Percentiles rank a stretch among this genome's conserved stretches.
Conservation (phyloP, 805 yeast genomes). For the Barnettozyma sp. region DNA sequence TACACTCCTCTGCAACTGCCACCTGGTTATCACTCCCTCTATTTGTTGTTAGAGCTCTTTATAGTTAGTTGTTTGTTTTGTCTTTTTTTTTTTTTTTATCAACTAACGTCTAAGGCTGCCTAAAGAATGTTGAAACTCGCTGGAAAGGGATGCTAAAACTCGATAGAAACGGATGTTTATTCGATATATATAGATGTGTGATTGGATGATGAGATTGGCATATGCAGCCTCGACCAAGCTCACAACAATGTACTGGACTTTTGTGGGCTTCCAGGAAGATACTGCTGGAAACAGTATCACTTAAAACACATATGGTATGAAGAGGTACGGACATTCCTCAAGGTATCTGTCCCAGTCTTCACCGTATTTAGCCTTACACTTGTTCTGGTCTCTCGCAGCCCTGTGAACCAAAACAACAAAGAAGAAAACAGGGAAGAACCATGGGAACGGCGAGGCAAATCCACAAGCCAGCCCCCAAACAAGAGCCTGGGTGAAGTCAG, state of each 20-base stretch:
- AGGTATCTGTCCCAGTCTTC: constrained; percentile 87
- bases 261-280: no score
- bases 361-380: constrained; percentile 85
- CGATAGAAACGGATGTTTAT: no score
- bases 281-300: no score
- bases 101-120: neutral
- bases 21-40: no score
- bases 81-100: neutral
- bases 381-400: constrained; percentile 78
- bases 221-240: no score
- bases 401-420: constrained; percentile 82
- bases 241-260: no score
- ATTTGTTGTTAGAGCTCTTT: neutral
- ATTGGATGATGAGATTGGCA: no score
- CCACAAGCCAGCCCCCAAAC: constrained; percentile 95
- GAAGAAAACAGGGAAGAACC: constrained; percentile 94
- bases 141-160: no score
- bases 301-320: constrained; percentile 80
- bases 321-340: constrained; percentile 83
- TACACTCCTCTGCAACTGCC: no score
- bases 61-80: neutral
- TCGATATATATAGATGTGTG: no score
- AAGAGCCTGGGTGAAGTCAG: constrained; percentile 81
- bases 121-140: no score
- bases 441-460: constrained; percentile 79